Conservation (phyloP, 129 eudicot genomes). For the Pulicaria dysenterica region DNA sequence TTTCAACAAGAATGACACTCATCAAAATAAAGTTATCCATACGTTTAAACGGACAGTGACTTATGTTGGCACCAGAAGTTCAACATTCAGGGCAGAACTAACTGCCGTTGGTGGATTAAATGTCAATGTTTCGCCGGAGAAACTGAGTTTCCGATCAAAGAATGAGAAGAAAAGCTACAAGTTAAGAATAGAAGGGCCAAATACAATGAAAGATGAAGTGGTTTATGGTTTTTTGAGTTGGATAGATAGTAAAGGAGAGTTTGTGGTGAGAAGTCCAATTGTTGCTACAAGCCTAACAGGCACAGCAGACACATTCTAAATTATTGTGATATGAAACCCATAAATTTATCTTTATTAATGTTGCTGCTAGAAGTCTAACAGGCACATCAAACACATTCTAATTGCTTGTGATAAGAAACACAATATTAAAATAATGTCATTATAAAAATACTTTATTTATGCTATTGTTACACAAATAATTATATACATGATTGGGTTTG, state of each 20-base stretch:
- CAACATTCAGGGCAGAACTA: slow-evolving; percentile 46
- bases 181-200: slow-evolving; percentile 53
- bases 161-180: slow-evolving; percentile 68
- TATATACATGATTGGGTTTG: slow-evolving; percentile 18
- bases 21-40: slow-evolving; percentile 12
- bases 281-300: slow-evolving; percentile 49
- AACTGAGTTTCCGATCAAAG: slow-evolving; percentile 46
- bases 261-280: slow-evolving; percentile 72
- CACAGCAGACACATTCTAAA: slow-evolving; percentile 20
- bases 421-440: background rate
- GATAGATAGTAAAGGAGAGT: slow-evolving; percentile 49
- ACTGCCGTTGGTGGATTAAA: slow-evolving; percentile 39
- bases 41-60: slow-evolving; percentile 64
- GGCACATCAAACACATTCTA: slow-evolving; percentile 1
- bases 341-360: slow-evolving; percentile 31
- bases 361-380: slow-evolving; percentile 41
- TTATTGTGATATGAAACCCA: slow-evolving; percentile 13
- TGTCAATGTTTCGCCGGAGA: slow-evolving; percentile 54
- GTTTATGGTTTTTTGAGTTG: slow-evolving; percentile 59
- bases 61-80: slow-evolving; percentile 46
- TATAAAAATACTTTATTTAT: slow-evolving; percentile 4
- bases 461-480: background rate
- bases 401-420: too few relatives aligned
- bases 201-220: slow-evolving; percentile 27
- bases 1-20: slow-evolving; percentile 34